Evolutionary conservation across 2,329 filamentous ascomycete species (phyloP).

Genomic region (Diaporthe destruens): DNA sequence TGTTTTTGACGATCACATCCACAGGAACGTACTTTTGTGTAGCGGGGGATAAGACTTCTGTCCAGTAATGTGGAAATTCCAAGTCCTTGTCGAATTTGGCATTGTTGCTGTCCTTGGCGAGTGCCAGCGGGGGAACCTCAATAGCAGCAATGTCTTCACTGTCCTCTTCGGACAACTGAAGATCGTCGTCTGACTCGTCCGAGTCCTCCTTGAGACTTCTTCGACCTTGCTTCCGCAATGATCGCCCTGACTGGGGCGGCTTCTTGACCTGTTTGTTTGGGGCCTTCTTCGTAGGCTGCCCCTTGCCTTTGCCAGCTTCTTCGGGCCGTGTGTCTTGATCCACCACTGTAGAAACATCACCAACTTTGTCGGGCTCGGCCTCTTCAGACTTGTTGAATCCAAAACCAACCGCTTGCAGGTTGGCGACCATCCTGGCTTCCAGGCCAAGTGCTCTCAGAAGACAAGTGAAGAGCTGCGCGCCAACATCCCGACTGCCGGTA

Average conservation of each 20-base stretch:
- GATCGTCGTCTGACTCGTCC: constrained; percentile 58
- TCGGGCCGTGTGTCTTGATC: constrained; percentile 25
- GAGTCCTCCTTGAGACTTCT: constrained; percentile 46
- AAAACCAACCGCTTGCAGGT: constrained; percentile 87
- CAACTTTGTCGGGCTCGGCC: constrained; percentile 65
- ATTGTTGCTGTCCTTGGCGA: constrained; percentile 48
- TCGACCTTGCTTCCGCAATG: constrained; percentile 32
- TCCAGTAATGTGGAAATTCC: constrained; percentile 91
- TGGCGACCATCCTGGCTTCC: constrained; percentile 86
- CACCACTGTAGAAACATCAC: constrained; percentile 41
- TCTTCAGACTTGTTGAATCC: constrained; percentile 92
- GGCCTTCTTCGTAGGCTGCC: constrained; percentile 41
- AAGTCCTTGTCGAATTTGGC: constrained; percentile 78
- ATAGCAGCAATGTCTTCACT: constrained; percentile 72
- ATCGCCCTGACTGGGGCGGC: constrained; percentile 5
- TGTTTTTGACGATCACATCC: constrained; percentile 77
- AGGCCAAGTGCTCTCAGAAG: constrained; percentile 84
- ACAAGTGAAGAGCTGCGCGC: constrained; percentile 90
- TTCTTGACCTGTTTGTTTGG: constrained; percentile 44
- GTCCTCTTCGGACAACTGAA: constrained; percentile 61
- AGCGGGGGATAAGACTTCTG: constrained; percentile 85
- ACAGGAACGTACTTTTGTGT: constrained; percentile 84
- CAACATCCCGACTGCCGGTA: constrained; percentile 86
- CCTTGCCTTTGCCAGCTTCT: constrained; percentile 42
- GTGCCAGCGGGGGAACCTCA: constrained; percentile 62